phyloP scores from a whole-genome alignment of 2,329 filamentous ascomycete genomes.

The Aschersonia sp. region DNA sequence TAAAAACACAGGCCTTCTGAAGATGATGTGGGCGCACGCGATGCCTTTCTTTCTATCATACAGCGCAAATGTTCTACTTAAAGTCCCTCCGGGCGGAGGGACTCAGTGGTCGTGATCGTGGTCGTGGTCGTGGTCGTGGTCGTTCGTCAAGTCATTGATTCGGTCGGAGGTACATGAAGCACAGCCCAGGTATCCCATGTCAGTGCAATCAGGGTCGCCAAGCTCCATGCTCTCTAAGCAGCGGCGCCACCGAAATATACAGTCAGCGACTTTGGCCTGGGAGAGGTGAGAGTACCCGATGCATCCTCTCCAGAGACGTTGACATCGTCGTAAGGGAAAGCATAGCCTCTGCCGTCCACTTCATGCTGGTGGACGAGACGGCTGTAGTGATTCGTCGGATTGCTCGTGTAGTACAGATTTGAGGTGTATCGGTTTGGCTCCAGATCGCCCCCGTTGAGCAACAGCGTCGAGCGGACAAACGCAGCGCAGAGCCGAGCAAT shows the following conservation, averaged over 20 bases:
- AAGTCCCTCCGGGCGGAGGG: too few species aligned
- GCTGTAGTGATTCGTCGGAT: slow-evolving; percentile 40
- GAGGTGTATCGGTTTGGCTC: slow-evolving; percentile 24
- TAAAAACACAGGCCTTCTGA: too few species aligned
- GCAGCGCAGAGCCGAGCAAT: slow-evolving; percentile 35
- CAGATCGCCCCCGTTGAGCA: slow-evolving; percentile 28
- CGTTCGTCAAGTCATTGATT: too few species aligned
- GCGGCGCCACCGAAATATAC: slow-evolving; percentile 12
- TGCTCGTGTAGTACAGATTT: slow-evolving; percentile 27
- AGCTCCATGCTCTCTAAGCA: not conserved
- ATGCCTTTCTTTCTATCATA: too few species aligned
- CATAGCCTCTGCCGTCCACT: slow-evolving; percentile 45
- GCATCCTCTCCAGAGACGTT: slow-evolving; percentile 41
- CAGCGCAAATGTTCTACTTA: too few species aligned
- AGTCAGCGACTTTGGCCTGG: slow-evolving; percentile 10
- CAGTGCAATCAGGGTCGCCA: too few species aligned
- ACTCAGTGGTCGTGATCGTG: too few species aligned
- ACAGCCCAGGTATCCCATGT: too few species aligned
- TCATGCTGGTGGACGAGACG: slow-evolving; percentile 46
- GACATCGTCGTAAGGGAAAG: slow-evolving; percentile 57
- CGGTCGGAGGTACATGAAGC: too few species aligned
- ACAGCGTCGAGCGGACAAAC: slow-evolving; percentile 31
- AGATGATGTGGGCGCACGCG: too few species aligned
- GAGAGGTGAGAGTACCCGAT: slow-evolving; percentile 17
- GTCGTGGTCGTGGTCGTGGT: too few species aligned